Base-by-base conservation (phyloP, 345 rosid genomes). In the Eucalyptus erythrocorys region DNA sequence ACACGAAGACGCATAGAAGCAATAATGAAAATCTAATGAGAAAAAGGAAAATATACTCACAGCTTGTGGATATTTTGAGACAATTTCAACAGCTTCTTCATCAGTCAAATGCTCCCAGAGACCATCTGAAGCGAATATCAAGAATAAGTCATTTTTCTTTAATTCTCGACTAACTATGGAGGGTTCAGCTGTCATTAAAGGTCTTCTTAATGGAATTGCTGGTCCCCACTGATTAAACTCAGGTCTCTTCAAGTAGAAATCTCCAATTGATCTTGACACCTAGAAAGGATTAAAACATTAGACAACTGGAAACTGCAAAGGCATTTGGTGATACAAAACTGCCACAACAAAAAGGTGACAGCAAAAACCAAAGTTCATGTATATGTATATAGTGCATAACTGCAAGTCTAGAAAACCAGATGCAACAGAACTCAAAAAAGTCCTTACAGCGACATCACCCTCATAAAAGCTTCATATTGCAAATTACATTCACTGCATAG, bases 231-330 rank as follows among this genome's bases (percentile, higher is more conserved):
- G 66, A 71, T 79, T 86, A 40, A 89, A 89, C 86, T 89, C 88
- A 15, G 88, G 88, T 79, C 87, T 89, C 86, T 89, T 89, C 86
- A 89, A 85, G 48, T 89, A 86, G 48, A 89, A 86, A 53, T 89
- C 90, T 45, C 90, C 90, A 15, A 89, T 89, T 51, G 90, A 89
- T 89, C 90, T 86, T 11, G 90, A 89, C 55, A 89, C 90, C 90
- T 89, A 48, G 37, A 68, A 55, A 89, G 21, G 55, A n/a, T 7
- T 21, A 84, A 37, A 76, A 76, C 47, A 76, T 76, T 76, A 76
- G 82, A 13, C 82, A 76, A 76, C 82, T 21, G 27, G 82, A 76
- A 40, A 76, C 21, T 2, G 27, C 24, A 40, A 37, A 76, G 47
- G 45, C 82, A 37, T 37, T 76, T 11, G 15, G 47, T 40, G 47